Conservation (phyloP, 2,329 filamentous ascomycete genomes). For the Fusarium fracticaudum region DNA sequence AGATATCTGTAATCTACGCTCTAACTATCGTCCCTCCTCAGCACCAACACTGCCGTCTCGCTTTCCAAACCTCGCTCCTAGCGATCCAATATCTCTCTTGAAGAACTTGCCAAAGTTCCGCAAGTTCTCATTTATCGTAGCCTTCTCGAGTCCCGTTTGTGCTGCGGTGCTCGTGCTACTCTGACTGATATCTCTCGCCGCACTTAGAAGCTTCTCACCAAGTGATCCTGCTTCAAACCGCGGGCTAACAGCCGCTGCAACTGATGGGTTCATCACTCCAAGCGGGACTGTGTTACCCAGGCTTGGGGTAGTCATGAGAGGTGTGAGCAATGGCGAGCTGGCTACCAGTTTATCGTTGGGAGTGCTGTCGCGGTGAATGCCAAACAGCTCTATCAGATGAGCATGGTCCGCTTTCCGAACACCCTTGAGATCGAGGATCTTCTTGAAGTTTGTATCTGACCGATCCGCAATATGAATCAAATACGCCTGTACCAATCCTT, state of each 20-base stretch:
- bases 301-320: slow-evolving; percentile 63
- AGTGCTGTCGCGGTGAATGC: slow-evolving; percentile 79
- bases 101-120: slow-evolving; percentile 98
- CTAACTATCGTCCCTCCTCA: slow-evolving; percentile 38
- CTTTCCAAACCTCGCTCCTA: slow-evolving; percentile 78
- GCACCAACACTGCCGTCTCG: slow-evolving; percentile 56
- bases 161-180: slow-evolving; percentile 47
- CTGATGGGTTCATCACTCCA: slow-evolving; percentile 55
- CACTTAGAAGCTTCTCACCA: slow-evolving; percentile 88
- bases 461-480: slow-evolving; percentile 96
- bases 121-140: slow-evolving; percentile 89
- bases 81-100: slow-evolving; percentile 81
- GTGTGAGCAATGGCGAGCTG: slow-evolving; percentile 75
- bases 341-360: slow-evolving; percentile 75
- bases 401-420: slow-evolving; percentile 85
- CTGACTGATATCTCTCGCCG: slow-evolving; percentile 84
- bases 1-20: neutral
- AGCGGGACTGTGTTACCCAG: slow-evolving; percentile 50
- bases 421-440: slow-evolving; percentile 95
- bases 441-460: slow-evolving; percentile 93
- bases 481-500: slow-evolving; percentile 96
- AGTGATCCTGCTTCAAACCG: slow-evolving; percentile 85
- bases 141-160: slow-evolving; percentile 63
- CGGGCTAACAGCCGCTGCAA: slow-evolving; percentile 52
- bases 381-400: slow-evolving; percentile 86